Evolutionary conservation across 768 basidiomycete species (phyloP), one percentile per base, ranked within the genome.

Genomic region (Suillus americanus): DNA sequence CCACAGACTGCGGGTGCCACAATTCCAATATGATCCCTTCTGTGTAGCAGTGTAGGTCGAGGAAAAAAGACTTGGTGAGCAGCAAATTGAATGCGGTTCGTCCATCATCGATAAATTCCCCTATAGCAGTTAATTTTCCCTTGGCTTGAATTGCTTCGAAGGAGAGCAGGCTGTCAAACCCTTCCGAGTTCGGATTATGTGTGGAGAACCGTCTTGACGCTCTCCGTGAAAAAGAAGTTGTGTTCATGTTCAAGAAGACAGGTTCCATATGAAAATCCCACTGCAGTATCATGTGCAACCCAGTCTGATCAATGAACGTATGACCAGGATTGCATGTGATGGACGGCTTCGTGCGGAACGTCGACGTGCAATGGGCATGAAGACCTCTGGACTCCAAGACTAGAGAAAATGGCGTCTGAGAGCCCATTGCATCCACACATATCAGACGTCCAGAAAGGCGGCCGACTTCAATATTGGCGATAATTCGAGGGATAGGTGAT

Each of bases 21-120:
- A 92, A 75, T 69, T 92, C 87, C 59, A 89, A 64, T 54, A 84
- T 82, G n/a, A 90, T 73, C 9, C 82, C 82, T 67, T 91, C 89
- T 12, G 86, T 79, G 4, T 81, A 80, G 45, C 81, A 74, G 62
- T 82, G 80, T 23, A 87, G 69, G 54, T 86, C 80, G 2, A 83
- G 68, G 64, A 82, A 76, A 28, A 77, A 63, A 0, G 87, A 83
- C 5, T 75, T 74, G 35, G 78, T 65, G 63, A 83, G 79, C 56
- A 89, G 68, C 20, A 77, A 73, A 16, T 84, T 75, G 33, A 79
- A 71, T 23, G 70, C 25, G 43, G 71, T 73, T 37, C 76, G 78
- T 40, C 75, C 71, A 48, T 84, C 81, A 46, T 86, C 85, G 50
- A 79, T 78, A 46, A 87, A 79, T 46, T 79, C 78, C 13, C 86